Base-by-base conservation (phyloP, 2,329 filamentous ascomycete genomes). In the Blastomyces parvus region DNA sequence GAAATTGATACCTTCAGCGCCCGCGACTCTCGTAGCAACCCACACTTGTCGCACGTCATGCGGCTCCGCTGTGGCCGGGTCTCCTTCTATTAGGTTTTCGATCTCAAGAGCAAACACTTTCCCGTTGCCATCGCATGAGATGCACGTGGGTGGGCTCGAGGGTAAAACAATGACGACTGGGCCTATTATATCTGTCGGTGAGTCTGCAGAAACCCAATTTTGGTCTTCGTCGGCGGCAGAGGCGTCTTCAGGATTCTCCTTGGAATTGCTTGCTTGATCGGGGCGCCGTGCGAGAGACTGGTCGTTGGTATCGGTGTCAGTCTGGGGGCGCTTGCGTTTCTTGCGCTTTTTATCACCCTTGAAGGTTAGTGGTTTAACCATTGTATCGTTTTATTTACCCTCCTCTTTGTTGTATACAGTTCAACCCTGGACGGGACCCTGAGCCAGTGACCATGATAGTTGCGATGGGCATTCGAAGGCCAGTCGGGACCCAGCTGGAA, bases 321-420 rank as follows among this genome's bases (percentile, higher is more conserved):
- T 79, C 61, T 81, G 80, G 58, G 83, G 78, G 69, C 89, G 86
- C 83, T 96, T 97, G 75, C 91, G 85, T 82, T 97, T 97, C 78
- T 94, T 96, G 64, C 85, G 79, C 79, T 94, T 94, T 78, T 95
- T 97, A 79, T 99, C 94, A 81, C 94, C 94, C 79, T 99, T 99
- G 83, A 99, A 99, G 59, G 86, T 82, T 64, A 99, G 84, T 58
- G 93, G 87, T 75, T 96, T 97, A 69, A 96, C 76, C 76, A 77
- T 78, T 64, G 69, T 72, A 57, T n/a, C 8, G 5, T 3, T 62
- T 42, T 27, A 19, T n/a, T 33, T 48, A 4, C 17, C 9, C 19
- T 38, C 27, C 27, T 3, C n/a, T 27, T 59, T 33, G 42, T 27
- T 46, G 3, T 46, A 25, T 48, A 22, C 22, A n/a, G 14, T 38